Conservation (phyloP, 1,284 basidiomycete genomes). For the Trametes polyzona region DNA sequence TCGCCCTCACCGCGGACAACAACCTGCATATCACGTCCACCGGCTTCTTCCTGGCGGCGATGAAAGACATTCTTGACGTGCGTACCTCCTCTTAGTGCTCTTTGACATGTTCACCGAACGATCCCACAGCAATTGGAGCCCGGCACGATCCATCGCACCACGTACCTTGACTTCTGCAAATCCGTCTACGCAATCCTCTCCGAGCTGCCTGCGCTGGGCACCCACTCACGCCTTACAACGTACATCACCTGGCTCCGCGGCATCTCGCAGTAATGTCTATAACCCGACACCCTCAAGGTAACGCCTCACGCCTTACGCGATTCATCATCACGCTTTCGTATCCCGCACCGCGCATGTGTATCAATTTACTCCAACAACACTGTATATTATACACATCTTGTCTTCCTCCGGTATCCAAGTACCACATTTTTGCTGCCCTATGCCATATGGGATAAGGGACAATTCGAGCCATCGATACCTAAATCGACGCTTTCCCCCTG, state of each 20-base stretch:
- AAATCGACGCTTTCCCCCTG: conserved; percentile 64
- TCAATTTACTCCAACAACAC: not conserved
- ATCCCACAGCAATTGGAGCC: not conserved
- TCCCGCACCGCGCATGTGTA: not conserved
- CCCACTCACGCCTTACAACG: conserved; percentile 13
- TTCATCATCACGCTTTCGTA: not conserved
- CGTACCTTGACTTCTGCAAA: conserved; percentile 17
- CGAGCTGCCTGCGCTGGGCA: conserved; percentile 8
- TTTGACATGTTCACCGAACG: not conserved
- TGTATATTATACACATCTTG: not conserved
- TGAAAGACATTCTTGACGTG: conserved; percentile 32
- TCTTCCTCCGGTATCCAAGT: not conserved
- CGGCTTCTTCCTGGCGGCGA: conserved; percentile 27
- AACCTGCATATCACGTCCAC: conserved; percentile 27
- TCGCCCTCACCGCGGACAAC: conserved; percentile 16
- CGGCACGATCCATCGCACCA: not conserved
- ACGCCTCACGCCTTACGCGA: not conserved
- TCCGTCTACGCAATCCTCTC: conserved; percentile 11
- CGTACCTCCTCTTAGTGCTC: not conserved
- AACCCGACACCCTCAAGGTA: not conserved
- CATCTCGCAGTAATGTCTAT: conserved; percentile 8
- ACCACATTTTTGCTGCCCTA: too few relatives aligned
- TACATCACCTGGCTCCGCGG: conserved; percentile 16
- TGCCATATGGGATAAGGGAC: too few relatives aligned
- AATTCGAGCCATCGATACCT: not conserved